Percentiles rank a stretch among this genome's conserved stretches.
Conservation (phyloP, 179 eudicot species). For the Heliamphora pulchella region DNA sequence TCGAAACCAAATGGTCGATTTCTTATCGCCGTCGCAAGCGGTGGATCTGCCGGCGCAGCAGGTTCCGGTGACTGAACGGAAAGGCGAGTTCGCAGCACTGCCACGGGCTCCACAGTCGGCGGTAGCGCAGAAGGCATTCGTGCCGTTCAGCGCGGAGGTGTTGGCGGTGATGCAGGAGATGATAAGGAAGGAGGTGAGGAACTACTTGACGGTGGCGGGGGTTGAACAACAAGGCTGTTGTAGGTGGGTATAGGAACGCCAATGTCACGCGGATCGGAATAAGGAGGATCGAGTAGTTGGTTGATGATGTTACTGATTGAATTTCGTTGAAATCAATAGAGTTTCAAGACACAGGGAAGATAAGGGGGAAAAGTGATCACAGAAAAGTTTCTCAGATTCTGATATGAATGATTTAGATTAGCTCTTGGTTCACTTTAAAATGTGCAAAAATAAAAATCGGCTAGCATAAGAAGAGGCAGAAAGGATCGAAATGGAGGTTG, state of each 20-base stretch:
- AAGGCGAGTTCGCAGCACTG: not conserved
- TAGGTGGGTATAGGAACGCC: slow-evolving; percentile 29
- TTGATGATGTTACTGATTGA: no score
- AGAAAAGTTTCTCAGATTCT: no score
- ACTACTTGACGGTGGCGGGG: slow-evolving; percentile 40
- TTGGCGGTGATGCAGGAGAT: slow-evolving; percentile 49
- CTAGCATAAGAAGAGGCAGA: no score
- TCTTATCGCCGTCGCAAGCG: not conserved
- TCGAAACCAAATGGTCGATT: not conserved
- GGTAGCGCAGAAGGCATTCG: slow-evolving; percentile 17
- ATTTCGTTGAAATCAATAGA: no score
- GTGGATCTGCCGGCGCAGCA: not conserved
- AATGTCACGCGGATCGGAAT: slow-evolving; percentile 36
- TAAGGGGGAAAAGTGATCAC: no score
- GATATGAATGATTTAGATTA: no score
- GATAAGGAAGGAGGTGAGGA: slow-evolving; percentile 50
- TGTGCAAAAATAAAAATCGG: no score
- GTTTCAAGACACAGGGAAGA: no score
- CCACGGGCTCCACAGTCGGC: not conserved
- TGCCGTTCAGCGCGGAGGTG: slow-evolving; percentile 36
- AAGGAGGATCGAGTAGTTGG: slow-evolving; percentile 27
- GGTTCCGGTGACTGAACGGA: not conserved
- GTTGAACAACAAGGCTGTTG: slow-evolving; percentile 23
- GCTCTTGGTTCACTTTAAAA: no score
- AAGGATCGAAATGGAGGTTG: no score